Evolutionary conservation across 179 eudicot genomes (phyloP).

Genomic region (Corrigiola litoralis): DNA sequence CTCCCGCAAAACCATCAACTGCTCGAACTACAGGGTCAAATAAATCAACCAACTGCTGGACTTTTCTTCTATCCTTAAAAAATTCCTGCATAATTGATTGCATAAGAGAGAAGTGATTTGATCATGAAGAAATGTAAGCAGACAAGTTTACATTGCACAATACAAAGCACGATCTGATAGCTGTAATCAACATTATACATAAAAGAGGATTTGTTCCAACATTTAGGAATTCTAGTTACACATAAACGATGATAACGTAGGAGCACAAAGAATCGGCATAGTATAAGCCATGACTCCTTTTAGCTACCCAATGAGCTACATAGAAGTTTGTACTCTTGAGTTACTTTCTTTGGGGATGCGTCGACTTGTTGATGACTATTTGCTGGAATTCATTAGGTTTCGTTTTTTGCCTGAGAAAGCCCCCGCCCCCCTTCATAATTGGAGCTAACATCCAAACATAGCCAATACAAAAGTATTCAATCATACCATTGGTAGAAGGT

Average conservation of each 20-base stretch:
- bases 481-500: constrained; percentile 67
- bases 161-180: too few relatives aligned
- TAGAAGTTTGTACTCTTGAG: too few relatives aligned
- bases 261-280: too few relatives aligned
- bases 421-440: too few relatives aligned
- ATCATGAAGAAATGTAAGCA: neutral
- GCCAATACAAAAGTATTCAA: neutral
- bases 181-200: too few relatives aligned
- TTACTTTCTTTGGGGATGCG: neutral
- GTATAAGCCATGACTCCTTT: neutral
- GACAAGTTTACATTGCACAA: too few relatives aligned
- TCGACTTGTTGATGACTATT: neutral
- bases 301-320: neutral
- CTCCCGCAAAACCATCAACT: constrained; percentile 80
- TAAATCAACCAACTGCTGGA: constrained; percentile 63
- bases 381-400: neutral
- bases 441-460: constrained; percentile 3
- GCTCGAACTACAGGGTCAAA: constrained; percentile 87
- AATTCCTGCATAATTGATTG: constrained; percentile 49
- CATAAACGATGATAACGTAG: too few relatives aligned
- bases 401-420: too few relatives aligned
- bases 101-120: constrained; percentile 1
- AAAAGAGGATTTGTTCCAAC: too few relatives aligned
- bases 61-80: constrained; percentile 76
- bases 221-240: too few relatives aligned